Percentiles rank a stretch among this genome's conserved stretches.
Conservation (phyloP, 2,329 filamentous ascomycete species). For the Colletotrichum falcatum region DNA sequence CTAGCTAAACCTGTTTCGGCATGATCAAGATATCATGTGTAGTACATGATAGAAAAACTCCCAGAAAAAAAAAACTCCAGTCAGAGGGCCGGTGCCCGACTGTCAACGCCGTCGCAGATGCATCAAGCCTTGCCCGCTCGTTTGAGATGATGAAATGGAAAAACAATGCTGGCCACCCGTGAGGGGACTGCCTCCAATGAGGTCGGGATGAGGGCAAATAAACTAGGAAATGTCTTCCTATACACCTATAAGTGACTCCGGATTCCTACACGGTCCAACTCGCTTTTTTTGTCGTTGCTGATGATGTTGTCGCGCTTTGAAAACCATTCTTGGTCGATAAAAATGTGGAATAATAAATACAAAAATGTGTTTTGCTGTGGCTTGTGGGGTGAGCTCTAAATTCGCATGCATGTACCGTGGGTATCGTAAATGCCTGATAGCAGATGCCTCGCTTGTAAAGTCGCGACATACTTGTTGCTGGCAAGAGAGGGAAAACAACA, state of each 20-base stretch:
- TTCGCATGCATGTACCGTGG: constrained; percentile 29
- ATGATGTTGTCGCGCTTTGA: background rate
- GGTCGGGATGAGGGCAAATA: background rate
- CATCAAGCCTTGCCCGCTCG: background rate
- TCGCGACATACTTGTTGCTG: constrained; percentile 2
- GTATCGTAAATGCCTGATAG: constrained; percentile 45
- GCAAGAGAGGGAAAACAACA: background rate
- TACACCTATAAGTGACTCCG: constrained; percentile 37
- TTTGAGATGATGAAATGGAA: background rate
- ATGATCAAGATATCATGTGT: constrained; percentile 16
- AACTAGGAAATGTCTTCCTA: background rate
- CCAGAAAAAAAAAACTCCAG: constrained; percentile 9
- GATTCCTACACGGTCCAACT: background rate
- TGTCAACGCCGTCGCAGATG: constrained; percentile 19
- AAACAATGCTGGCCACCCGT: background rate
- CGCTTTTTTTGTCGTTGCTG: background rate
- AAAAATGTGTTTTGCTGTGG: background rate
- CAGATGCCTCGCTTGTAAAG: constrained; percentile 39
- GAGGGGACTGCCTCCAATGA: constrained; percentile 8
- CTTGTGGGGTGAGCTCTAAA: constrained; percentile 6
- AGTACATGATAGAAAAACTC: constrained; percentile 9
- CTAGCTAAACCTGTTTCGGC: constrained; percentile 5
- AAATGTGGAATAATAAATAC: background rate
- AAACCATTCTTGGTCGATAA: background rate
- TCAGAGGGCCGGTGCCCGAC: constrained; percentile 14